These are phyloP conservation scores for Avena eriantha DNA, from an alignment of 176 grass and related monocot genomes.

Conservation along the genomic window DNA sequence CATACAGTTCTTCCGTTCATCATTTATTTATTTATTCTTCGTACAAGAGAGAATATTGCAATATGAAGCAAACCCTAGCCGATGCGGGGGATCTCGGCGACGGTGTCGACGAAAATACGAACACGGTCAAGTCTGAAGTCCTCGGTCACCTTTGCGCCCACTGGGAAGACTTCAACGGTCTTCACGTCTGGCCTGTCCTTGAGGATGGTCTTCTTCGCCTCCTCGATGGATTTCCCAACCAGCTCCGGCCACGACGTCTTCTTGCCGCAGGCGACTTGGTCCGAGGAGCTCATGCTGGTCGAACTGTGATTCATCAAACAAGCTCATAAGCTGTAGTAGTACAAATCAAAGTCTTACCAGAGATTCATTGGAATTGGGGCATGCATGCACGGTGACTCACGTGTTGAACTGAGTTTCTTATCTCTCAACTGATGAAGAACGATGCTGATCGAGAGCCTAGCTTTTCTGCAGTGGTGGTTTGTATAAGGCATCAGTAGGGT, in stretches of 20 bases:
- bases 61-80: not conserved
- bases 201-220: not conserved
- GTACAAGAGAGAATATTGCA: not conserved
- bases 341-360: not conserved
- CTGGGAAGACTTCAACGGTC: not conserved
- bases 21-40: not conserved
- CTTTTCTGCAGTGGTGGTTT: not conserved
- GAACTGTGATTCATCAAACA: not conserved
- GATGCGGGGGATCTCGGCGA: not conserved
- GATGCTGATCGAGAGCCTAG: conserved; percentile 10
- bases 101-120: conserved; percentile 8
- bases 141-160: not conserved
- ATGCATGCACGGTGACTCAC: not conserved
- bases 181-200: conserved; percentile 5
- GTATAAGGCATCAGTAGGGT: not conserved
- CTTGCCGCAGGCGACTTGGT: not conserved
- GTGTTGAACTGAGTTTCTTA: not conserved
- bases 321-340: not conserved
- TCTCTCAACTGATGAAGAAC: not conserved
- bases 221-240: conserved; percentile 1
- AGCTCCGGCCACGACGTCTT: conserved; percentile 2
- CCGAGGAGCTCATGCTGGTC: not conserved
- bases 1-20: not conserved
- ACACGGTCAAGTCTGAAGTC: conserved; percentile 7
- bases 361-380: not conserved